Conservation (phyloP, 202 grass and related monocot genomes). For the Hordeum pubiflorum region DNA sequence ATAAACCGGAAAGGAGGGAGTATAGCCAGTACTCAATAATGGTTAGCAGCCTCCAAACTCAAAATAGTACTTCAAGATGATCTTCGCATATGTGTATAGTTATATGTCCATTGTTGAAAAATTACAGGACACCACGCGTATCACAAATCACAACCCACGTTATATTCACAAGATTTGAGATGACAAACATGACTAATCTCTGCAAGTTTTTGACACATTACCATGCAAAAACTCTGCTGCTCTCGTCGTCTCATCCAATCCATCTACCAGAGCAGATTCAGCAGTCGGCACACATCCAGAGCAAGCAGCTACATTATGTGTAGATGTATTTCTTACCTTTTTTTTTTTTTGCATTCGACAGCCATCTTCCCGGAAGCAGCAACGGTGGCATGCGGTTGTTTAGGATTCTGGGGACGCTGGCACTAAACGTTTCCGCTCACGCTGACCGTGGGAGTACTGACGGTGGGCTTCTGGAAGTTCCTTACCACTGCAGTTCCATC, state of each 20-base stretch:
- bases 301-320: neutral
- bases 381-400: neutral
- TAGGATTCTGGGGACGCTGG: neutral
- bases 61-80: no score
- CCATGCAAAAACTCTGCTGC: no score
- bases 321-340: neutral
- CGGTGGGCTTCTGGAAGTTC: conserved; percentile 59
- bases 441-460: conserved; percentile 18
- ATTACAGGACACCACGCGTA: neutral
- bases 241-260: neutral
- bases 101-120: neutral
- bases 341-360: neutral
- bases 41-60: no score
- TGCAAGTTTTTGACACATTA: neutral
- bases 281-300: neutral
- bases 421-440: neutral
- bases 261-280: neutral
- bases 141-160: neutral
- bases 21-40: no score
- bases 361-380: neutral
- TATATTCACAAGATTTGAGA: neutral
- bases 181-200: neutral
- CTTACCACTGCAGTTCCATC: conserved; percentile 68
- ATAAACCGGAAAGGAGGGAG: no score
- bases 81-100: neutral